Conservation (phyloP, 345 rosid species). For the Salix suchowensis region DNA sequence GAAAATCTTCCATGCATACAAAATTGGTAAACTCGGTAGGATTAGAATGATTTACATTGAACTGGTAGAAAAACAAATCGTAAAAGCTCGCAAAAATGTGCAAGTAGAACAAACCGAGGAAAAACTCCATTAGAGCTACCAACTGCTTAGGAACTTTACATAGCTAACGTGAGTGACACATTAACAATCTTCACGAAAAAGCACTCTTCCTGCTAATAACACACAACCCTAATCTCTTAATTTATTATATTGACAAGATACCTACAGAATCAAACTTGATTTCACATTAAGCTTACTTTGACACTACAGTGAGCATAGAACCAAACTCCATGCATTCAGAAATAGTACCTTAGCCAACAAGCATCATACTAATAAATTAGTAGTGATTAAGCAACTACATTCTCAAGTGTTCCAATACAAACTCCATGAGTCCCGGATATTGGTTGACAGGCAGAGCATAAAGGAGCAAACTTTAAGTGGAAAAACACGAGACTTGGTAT, state of each 20-base stretch:
- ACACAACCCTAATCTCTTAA: background rate
- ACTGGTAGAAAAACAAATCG: background rate
- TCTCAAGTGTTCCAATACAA: background rate
- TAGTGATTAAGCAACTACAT: background rate
- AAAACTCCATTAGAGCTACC: too few species aligned
- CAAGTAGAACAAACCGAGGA: background rate
- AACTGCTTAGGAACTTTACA: background rate
- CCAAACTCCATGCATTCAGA: background rate
- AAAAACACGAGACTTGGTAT: background rate
- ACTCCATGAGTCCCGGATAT: background rate
- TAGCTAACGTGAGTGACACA: background rate
- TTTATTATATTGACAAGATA: background rate
- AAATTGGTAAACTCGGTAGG: background rate
- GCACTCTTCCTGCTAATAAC: background rate
- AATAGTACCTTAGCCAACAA: background rate
- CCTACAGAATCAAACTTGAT: background rate
- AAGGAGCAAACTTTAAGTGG: background rate
- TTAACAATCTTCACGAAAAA: background rate
- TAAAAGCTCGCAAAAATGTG: background rate
- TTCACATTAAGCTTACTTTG: background rate
- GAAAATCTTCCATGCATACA: background rate
- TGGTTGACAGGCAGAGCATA: too few species aligned
- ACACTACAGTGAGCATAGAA: background rate
- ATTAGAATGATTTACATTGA: background rate
- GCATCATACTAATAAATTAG: background rate